Evolutionary conservation across 352 stramenopile genomes (phyloP), one percentile per base, ranked within the genome.

Genomic region (Pythium utonaiense): DNA sequence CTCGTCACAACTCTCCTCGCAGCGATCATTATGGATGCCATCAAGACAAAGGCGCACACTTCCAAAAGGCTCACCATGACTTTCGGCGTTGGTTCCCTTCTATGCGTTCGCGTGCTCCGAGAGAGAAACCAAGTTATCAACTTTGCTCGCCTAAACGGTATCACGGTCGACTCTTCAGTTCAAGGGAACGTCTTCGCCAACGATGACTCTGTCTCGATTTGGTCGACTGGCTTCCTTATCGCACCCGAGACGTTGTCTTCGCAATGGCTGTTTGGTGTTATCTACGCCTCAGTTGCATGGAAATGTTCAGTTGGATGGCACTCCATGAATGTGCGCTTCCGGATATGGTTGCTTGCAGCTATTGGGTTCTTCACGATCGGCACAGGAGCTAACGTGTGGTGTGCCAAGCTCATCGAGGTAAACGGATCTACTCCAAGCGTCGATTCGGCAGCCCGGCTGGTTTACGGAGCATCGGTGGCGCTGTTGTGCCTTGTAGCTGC

Each of bases 91-190:
- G 19, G 72, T 0, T 60, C 82, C 16, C 50, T 91, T 3, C 21
- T 82, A 13, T 47, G 75, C 21, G 82, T 78, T 31, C 78, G 88
- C n/a, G 48, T 84, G 4, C 61, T 96, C 16, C 84, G 88, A 14
- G 60, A 71, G 48, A 83, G 88, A 38, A 94, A 92, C 62, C 87
- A 95, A 67, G 66, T 96, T 28, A 96, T 96, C 53, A 96, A 96
- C 59, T 96, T 96, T 60, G 84, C 77, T 3, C 67, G 83, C 25
- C 59, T 96, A 6, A 95, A 95, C 45, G 66, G 56, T 1, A 50
- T 95, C 21, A 3, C 64, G 30, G 66, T 88, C 8, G 71, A 91
- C 24, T 38, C 72, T 0, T 78, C 70, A 14, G 34, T 69, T 6
- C 52, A 64, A 30, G 86, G 86, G 48, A 89, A 88, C 28, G 82